Percentiles rank a stretch among this genome's conserved stretches.
Evolutionary conservation across 2,329 filamentous ascomycete genomes (phyloP).

Genomic region (Epicoccum sorghinum): DNA sequence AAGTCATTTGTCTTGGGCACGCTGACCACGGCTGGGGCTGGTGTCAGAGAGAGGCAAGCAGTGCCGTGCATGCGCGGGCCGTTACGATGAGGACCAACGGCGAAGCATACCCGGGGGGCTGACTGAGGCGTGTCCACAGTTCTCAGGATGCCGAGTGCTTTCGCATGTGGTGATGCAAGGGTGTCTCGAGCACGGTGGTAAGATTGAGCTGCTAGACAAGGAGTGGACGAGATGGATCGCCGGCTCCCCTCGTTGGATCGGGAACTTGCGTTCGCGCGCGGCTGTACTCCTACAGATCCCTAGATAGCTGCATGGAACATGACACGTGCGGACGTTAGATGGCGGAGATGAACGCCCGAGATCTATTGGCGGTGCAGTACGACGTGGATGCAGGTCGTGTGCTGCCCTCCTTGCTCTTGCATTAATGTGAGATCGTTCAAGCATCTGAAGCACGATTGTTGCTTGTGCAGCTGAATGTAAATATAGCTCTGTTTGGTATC

Average conservation of each 20-base stretch:
- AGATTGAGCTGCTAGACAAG: neutral
- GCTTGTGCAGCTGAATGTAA: neutral
- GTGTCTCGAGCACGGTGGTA: neutral
- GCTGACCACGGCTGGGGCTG: neutral
- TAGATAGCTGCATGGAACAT: neutral
- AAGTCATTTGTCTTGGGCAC: conserved; percentile 2
- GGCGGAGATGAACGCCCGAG: neutral
- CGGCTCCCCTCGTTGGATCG: conserved; percentile 3
- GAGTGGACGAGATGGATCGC: neutral
- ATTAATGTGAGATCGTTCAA: neutral
- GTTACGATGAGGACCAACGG: neutral
- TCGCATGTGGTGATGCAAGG: neutral
- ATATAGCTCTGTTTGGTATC: neutral
- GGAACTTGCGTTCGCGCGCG: conserved; percentile 1
- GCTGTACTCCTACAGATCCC: neutral
- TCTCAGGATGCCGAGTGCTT: neutral
- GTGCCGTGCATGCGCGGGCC: neutral
- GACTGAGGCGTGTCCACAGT: neutral
- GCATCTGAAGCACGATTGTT: neutral
- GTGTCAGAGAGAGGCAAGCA: neutral
- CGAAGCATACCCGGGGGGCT: neutral
- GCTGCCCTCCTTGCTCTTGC: neutral
- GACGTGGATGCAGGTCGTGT: neutral
- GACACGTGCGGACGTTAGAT: neutral
- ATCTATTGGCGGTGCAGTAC: neutral